Evolutionary conservation across 768 basidiomycete genomes (phyloP), one percentile per base, ranked within the genome.

Genomic region (Boletus patriciae): DNA sequence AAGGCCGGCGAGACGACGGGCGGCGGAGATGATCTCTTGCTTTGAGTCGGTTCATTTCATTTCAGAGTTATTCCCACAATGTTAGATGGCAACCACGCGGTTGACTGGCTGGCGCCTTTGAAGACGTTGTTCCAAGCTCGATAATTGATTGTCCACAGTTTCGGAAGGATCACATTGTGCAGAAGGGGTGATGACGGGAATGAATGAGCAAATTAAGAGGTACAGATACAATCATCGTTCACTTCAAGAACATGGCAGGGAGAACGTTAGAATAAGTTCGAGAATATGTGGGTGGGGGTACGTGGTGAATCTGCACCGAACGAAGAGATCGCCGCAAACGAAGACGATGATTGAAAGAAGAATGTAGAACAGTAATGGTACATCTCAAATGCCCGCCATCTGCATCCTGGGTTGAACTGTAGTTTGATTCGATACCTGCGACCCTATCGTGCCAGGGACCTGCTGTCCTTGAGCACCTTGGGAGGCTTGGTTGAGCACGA

Each of bases 1-100:
- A 62, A 68, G 47, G n/a, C 50, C 0, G 42, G 58, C 37, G 63
- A 60, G 15, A n/a, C 36, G 50, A 55, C 59, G 60, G 63, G 69
- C 12, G 73, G 73, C 23, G 73, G 69, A 10, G 78, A 80, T 56
- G 78, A 80, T 70, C 59, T 80, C 47, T 66, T 80, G 47, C 64
- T 80, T 55, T 80, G 67, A 73, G 58, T 56, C 11, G 4, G 9
- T 31, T 10, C 9, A 5, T 34, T 19, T 27, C 10, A 38, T 31
- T 38, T 42, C 43, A 43, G 18, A 27, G 10, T 34, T 48, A 57
- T 49, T 57, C 46, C 54, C 46, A 21, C 42, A 38, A 36, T 46
- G 3, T 44, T 57, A 61, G 58, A 51, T 27, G 12, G 34, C 16
- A 41, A 29, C n/a, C 42, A n/a, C n/a, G n/a, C n/a, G n/a, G n/a